Conservation (phyloP, 2,329 filamentous ascomycete genomes). For the Lizonia empirigonia region DNA sequence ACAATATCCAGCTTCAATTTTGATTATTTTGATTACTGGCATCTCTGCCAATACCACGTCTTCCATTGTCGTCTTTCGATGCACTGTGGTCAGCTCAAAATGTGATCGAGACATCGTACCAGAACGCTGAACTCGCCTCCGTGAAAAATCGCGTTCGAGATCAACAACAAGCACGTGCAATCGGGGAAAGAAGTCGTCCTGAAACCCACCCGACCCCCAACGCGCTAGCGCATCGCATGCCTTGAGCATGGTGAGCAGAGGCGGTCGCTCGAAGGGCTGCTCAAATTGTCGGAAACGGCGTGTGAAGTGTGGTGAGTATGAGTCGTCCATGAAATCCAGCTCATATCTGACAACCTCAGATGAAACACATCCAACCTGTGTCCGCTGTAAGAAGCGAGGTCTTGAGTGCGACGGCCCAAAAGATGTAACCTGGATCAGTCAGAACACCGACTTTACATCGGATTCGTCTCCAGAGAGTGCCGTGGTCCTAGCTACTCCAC, state of each 20-base stretch:
- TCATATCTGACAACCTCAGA: slow-evolving; percentile 21
- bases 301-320: slow-evolving; percentile 36
- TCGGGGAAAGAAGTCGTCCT: too few species aligned
- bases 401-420: slow-evolving; percentile 34
- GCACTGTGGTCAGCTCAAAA: too few species aligned
- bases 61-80: too few species aligned
- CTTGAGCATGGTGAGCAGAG: slow-evolving; percentile 35
- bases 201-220: too few species aligned
- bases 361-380: slow-evolving; percentile 33
- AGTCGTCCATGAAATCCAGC: not conserved
- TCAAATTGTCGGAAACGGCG: slow-evolving; percentile 33
- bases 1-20: too few species aligned
- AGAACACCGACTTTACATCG: slow-evolving; percentile 14
- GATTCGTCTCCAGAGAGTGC: not conserved
- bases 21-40: too few species aligned
- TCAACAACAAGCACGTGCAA: too few species aligned
- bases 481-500: not conserved
- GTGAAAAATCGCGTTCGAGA: too few species aligned
- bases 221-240: not conserved
- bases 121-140: too few species aligned
- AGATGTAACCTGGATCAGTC: slow-evolving; percentile 30
- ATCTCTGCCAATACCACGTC: too few species aligned
- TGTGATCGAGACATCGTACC: too few species aligned
- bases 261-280: slow-evolving; percentile 38
- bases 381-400: slow-evolving; percentile 32